Base-by-base conservation (phyloP, 495 filamentous ascomycete species). In the Lentithecium fluviatile region DNA sequence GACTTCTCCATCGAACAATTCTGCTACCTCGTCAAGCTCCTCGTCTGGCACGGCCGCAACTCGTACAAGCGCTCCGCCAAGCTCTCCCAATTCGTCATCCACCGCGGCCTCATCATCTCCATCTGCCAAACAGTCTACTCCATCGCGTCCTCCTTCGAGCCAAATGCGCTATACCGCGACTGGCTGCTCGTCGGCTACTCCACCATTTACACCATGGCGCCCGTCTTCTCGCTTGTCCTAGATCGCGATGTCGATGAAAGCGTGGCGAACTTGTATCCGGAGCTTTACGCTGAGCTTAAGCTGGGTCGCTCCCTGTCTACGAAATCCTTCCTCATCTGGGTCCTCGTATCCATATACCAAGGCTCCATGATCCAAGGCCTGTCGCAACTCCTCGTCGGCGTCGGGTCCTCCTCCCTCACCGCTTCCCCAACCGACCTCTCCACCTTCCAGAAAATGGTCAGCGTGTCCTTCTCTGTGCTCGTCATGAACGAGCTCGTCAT, bases 101-200 rank as follows among this genome's bases (percentile, higher is more conserved):
- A 99, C 70, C 87, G 95, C 60, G 95, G 95, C 45, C 77, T 99
- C 38, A 93, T 97, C 67, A 96, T 97, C 72, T 86, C 83, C 52
- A 89, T 97, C 1, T 96, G 91, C 67, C 95, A 99, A 74, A 97
- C 93, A 0, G 90, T 99, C 82, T 99, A 92, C 75, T 94, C 88
- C 73, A 92, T 97, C 50, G 93, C 94, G 12, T 83, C 86, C 32
- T 82, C 86, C 56, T 96, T 96, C 66, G 90, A 96, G 67, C 95
- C 95, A 0, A 90, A 93, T 64, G 95, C 91, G 23, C 77, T 99
- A 15, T 99, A 97, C 77, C 89, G 82, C 73, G 88, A 96, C 71
- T 99, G 95, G 95, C 83, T 99, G 25, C 83, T 99, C 62, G 93
- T 99, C 32, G 95, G 95, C 49, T 99, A 97, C 71, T 92, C 92